These are phyloP conservation scores for Gossypium ekmanianum DNA, from an alignment of 345 rosid genomes.

Conservation along the genomic window DNA sequence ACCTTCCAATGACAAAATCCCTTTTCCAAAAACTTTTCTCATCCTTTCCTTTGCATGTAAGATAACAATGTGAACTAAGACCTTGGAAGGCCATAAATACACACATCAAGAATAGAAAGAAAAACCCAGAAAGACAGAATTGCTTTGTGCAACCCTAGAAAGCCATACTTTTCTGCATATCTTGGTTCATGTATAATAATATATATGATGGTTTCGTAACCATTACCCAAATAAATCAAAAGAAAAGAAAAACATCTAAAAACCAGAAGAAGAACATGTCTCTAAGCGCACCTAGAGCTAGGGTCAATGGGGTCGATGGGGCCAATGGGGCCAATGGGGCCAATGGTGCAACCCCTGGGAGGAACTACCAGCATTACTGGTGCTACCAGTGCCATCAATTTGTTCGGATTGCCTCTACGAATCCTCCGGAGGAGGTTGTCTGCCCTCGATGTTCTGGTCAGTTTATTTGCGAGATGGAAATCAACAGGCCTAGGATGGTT, in stretches of 20 bases:
- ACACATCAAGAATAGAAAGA: not conserved
- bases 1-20: not conserved
- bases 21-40: slow-evolving; percentile 6
- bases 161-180: slow-evolving; percentile 26
- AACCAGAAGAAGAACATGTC: slow-evolving; percentile 32
- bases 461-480: slow-evolving; percentile 50
- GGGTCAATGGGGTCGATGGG: slow-evolving; percentile 1
- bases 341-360: slow-evolving; percentile 10
- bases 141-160: slow-evolving; percentile 23
- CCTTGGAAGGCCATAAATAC: not conserved
- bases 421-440: slow-evolving; percentile 36
- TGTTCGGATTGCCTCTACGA: slow-evolving; percentile 44
- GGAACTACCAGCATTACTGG: slow-evolving; percentile 56
- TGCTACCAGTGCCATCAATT: slow-evolving; percentile 69
- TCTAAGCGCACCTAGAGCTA: slow-evolving; percentile 37
- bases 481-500: slow-evolving; percentile 41
- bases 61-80: slow-evolving; percentile 6
- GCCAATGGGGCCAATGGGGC: not conserved
- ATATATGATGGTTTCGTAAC: not conserved
- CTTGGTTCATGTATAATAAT: not conserved
- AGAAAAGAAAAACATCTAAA: not conserved
- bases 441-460: slow-evolving; percentile 65
- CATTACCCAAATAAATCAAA: not conserved
- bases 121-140: slow-evolving; percentile 17
- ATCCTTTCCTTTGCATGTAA: slow-evolving; percentile 29